phyloP scores from a whole-genome alignment of 108 stramenopile genomes.

The Cyclostephanos tholiformis region DNA sequence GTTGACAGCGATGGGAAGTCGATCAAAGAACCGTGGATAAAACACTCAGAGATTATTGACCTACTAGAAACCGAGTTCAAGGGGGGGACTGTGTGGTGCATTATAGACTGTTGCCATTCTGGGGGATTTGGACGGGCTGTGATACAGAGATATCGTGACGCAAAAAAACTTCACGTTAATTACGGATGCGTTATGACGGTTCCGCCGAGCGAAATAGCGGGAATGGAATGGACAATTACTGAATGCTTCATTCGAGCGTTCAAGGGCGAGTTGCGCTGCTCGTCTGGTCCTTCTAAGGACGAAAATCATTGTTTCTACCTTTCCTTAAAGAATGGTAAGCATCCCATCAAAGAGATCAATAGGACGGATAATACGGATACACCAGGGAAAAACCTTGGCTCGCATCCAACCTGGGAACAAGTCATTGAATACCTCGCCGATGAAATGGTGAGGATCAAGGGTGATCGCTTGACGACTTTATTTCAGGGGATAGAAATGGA shows the following conservation, averaged over 20 bases:
- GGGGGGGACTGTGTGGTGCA: slow-evolving; percentile 31
- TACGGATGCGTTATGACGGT: slow-evolving; percentile 48
- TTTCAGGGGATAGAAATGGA: slow-evolving; percentile 39
- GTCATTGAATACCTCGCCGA: slow-evolving; percentile 50
- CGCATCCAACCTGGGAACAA: slow-evolving; percentile 20
- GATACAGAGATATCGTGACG: slow-evolving; percentile 17
- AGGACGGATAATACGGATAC: neutral
- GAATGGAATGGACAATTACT: slow-evolving; percentile 47
- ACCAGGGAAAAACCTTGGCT: neutral
- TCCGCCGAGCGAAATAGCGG: slow-evolving; percentile 31
- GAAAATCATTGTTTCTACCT: slow-evolving; percentile 14
- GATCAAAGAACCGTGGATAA: slow-evolving; percentile 23
- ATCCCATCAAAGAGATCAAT: slow-evolving; percentile 14
- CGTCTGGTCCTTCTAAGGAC: neutral
- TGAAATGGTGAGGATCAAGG: slow-evolving; percentile 49
- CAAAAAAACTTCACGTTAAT: slow-evolving; percentile 24
- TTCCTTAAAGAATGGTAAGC: slow-evolving; percentile 29
- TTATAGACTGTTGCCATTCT: slow-evolving; percentile 47
- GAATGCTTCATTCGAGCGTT: slow-evolving; percentile 44
- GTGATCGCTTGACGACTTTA: slow-evolving; percentile 36
- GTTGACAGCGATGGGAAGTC: slow-evolving; percentile 12
- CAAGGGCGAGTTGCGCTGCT: slow-evolving; percentile 28
- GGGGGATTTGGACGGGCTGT: slow-evolving; percentile 46
- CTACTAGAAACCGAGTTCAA: slow-evolving; percentile 34
- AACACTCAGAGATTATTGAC: slow-evolving; percentile 36